Percentiles rank a stretch among this genome's conserved stretches.
Conservation (phyloP, 441 rosid genomes). For the Kokia cookei region DNA sequence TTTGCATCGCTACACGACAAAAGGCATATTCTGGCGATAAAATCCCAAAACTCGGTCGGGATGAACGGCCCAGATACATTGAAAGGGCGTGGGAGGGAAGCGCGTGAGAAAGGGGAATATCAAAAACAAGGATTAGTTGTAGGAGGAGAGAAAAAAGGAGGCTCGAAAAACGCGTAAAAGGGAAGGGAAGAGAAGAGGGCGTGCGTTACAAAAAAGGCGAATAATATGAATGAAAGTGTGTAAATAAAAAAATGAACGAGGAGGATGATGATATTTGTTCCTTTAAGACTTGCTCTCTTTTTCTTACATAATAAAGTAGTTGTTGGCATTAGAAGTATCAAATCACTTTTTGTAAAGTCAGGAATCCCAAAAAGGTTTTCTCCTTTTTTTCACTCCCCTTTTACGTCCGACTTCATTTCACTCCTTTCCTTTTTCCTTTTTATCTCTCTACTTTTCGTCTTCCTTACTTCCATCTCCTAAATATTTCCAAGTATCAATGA, state of each 20-base stretch:
- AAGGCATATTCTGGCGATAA: constrained; percentile 12
- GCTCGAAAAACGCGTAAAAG: constrained; percentile 61
- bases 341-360: constrained; percentile 9
- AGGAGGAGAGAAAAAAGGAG: neutral
- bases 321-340: neutral
- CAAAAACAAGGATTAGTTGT: constrained; percentile 12
- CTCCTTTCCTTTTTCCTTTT: no score
- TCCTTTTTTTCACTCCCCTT: neutral
- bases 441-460: no score
- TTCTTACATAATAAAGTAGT: constrained; percentile 5
- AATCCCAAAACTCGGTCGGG: no score
- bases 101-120: neutral
- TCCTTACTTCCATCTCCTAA: no score
- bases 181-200: constrained; percentile 34
- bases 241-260: no score
- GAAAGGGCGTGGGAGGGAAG: neutral
- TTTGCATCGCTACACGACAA: constrained; percentile 19
- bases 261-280: constrained; percentile 19
- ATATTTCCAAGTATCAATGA: no score
- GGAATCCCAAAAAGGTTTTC: constrained; percentile 23
- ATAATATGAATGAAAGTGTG: no score
- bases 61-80: neutral
- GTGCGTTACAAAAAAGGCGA: constrained; percentile 59
- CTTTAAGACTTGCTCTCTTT: constrained; percentile 3
- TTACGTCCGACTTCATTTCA: neutral